Conservation (phyloP, 352 stramenopile genomes). For the Globisporangium emineosum region DNA sequence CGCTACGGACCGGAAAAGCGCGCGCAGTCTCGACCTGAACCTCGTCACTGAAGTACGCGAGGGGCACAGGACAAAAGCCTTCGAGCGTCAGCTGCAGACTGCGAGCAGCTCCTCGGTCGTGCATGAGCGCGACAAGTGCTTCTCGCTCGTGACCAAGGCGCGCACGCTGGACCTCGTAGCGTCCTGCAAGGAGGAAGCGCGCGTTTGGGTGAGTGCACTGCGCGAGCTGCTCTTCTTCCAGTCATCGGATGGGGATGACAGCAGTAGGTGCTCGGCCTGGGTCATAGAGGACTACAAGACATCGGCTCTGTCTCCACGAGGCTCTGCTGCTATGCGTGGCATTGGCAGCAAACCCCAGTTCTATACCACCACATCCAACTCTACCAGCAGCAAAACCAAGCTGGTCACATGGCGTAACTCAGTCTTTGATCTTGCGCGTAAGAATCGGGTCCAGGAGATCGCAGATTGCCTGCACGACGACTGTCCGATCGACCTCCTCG, state of each 20-base stretch:
- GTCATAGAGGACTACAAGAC: conserved; percentile 49
- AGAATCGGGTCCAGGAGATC: conserved; percentile 40
- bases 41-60: conserved; percentile 58
- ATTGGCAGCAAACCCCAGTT: conserved; percentile 5
- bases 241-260: neutral
- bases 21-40: conserved; percentile 35
- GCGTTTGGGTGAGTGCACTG: conserved; percentile 53
- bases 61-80: conserved; percentile 57
- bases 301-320: conserved; percentile 33
- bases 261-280: conserved; percentile 32
- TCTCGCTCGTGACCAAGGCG: conserved; percentile 60
- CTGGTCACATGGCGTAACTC: conserved; percentile 47
- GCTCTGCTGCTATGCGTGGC: neutral
- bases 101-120: conserved; percentile 35
- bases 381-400: conserved; percentile 34
- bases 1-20: conserved; percentile 30
- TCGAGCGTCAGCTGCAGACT: conserved; percentile 42
- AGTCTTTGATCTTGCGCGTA: conserved; percentile 59
- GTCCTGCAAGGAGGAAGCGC: conserved; percentile 75
- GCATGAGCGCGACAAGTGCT: conserved; percentile 51
- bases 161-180: conserved; percentile 74
- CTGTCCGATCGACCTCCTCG: conserved; percentile 73
- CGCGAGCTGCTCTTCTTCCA: conserved; percentile 35
- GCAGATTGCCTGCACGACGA: conserved; percentile 49
- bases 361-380: neutral